Evolutionary conservation across 2,329 filamentous ascomycete species (phyloP).

Genomic region (Monilinia vaccinii-corymbosi): DNA sequence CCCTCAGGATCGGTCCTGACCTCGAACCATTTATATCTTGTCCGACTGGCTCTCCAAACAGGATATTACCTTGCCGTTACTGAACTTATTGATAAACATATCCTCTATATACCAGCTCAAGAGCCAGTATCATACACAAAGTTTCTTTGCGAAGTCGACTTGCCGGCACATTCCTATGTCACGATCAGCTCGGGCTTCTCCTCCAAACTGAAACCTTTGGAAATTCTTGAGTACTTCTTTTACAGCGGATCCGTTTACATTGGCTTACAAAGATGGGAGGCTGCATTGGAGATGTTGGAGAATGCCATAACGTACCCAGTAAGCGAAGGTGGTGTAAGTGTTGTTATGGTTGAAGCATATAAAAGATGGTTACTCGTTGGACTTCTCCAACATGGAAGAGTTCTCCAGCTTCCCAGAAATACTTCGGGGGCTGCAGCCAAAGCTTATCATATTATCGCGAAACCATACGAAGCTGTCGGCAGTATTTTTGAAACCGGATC

Average conservation of each 20-base stretch:
- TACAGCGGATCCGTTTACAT: slow-evolving; percentile 57
- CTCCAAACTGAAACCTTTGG: slow-evolving; percentile 39
- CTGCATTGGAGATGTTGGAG: slow-evolving; percentile 53
- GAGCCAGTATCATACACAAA: slow-evolving; percentile 27
- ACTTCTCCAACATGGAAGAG: slow-evolving; percentile 59
- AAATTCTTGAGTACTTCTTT: slow-evolving; percentile 60
- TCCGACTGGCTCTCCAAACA: slow-evolving; percentile 46
- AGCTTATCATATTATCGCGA: slow-evolving; percentile 48
- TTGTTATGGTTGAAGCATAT: slow-evolving; percentile 80
- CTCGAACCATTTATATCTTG: slow-evolving; percentile 48
- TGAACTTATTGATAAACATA: slow-evolving; percentile 53
- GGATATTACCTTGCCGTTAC: slow-evolving; percentile 46
- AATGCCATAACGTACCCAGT: slow-evolving; percentile 59
- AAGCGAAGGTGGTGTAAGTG: slow-evolving; percentile 53
- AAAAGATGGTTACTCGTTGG: slow-evolving; percentile 82
- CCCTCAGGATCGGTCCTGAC: slow-evolving; percentile 59
- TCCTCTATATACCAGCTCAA: slow-evolving; percentile 54
- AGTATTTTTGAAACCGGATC: slow-evolving; percentile 55
- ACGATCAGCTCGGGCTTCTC: slow-evolving; percentile 49
- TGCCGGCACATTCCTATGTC: slow-evolving; percentile 48
- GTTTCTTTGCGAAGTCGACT: slow-evolving; percentile 37
- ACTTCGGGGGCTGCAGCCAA: slow-evolving; percentile 45
- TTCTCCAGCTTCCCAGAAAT: slow-evolving; percentile 45
- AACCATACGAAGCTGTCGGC: slow-evolving; percentile 63
- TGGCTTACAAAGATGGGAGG: slow-evolving; percentile 49